Base-by-base conservation (phyloP, 2,329 filamentous ascomycete species). In the Ceratocystis diversiconidia region DNA sequence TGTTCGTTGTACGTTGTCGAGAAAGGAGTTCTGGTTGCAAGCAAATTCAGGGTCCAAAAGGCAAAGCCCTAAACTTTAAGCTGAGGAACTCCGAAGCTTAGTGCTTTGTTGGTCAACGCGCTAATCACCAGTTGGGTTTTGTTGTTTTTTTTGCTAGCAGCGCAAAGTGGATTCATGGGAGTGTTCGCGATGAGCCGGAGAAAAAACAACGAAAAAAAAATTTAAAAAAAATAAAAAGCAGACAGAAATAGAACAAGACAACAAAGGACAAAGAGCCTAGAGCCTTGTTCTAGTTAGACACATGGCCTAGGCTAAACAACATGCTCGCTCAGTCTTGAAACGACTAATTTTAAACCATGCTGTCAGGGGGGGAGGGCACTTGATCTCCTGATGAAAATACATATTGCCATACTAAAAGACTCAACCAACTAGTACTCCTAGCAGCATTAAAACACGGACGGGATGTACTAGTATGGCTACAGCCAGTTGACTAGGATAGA, bases 51-150 rank as follows among this genome's bases (percentile, higher is more conserved):
- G 52, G 25, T 30, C 25, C 52, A 57, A 15, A 32, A 32, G 25
- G 52, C 52, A 57, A 57, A 52, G 25, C 5, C 30, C 25, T 57
- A 57, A 57, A 57, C 52, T 57, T 57, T 55, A 57, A 57, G 30
- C 10, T 32, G 12, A 57, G 17, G 22, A 32, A 32, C 52, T 25
- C 52, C 6, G 30, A 19, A 22, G 30, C 5, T 57, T 30, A 7
- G 6, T 57, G 52, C 25, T 32, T 57, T 15, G 12, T 57, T 15
- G 52, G 52, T 32, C 22, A 17, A 32, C 22, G 52, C 52, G 52
- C 52, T 57, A 57, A n/a, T 12, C 17, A 30, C 30, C 30, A 57
- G 52, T 32, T 28, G 22, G 28, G 52, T 15, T 12, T 57, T 30
- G 22, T 32, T 41, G 36, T 41, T 2, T 41, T 12, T 41, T 32